phyloP scores from a whole-genome alignment of 2,329 filamentous ascomycete genomes.

The Monosporascus cannonballus region DNA sequence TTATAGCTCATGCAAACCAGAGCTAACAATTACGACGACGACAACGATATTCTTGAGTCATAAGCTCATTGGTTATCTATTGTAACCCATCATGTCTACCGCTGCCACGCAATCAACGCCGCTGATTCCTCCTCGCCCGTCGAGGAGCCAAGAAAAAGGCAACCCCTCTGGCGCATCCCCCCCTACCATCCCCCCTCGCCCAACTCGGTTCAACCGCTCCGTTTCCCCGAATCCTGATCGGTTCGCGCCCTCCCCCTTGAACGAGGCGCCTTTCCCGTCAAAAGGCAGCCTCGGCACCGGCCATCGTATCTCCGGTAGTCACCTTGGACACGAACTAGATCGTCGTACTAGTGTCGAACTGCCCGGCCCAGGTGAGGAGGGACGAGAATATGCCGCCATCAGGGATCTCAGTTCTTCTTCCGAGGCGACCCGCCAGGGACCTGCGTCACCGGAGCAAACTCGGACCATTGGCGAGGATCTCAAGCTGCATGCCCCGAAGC shows the following conservation, averaged over 20 bases:
- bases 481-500: conserved; percentile 83
- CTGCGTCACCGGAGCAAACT: conserved; percentile 60
- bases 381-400: conserved; percentile 68
- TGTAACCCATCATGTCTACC: conserved; percentile 37
- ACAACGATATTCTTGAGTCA: too few relatives aligned
- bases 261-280: conserved; percentile 55
- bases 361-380: conserved; percentile 84
- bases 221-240: conserved; percentile 70
- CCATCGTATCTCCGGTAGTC: conserved; percentile 13
- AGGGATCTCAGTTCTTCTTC: conserved; percentile 41
- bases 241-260: conserved; percentile 81
- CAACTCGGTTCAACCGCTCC: conserved; percentile 60
- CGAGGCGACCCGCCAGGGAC: conserved; percentile 26
- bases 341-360: conserved; percentile 74
- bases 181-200: conserved; percentile 76
- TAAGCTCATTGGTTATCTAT: neutral
- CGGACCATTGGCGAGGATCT: conserved; percentile 74
- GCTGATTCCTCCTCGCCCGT: conserved; percentile 51
- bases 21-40: conserved; percentile 13
- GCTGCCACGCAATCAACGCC: conserved; percentile 44
- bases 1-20: conserved; percentile 11
- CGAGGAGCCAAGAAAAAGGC: conserved; percentile 42
- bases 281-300: conserved; percentile 30
- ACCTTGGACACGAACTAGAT: conserved; percentile 37
- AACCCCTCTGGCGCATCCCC: conserved; percentile 27